A percentile compares a stretch with the other conserved stretches of the same genome.
Conservation (phyloP, 1,284 basidiomycete genomes). For the Moesziomyces sp. region DNA sequence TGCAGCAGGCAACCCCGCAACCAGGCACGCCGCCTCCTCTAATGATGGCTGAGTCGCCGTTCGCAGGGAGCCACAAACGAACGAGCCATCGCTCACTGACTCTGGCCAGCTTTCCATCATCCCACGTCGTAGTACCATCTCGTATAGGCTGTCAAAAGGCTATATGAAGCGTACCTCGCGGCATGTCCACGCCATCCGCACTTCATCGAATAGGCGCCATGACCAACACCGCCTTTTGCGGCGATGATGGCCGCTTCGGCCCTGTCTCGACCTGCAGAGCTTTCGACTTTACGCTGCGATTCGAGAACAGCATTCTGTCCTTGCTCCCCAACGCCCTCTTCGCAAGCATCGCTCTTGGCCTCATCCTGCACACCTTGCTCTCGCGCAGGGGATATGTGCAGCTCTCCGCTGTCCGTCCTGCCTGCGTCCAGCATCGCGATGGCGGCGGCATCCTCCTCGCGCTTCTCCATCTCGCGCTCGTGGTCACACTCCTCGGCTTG, state of each 20-base stretch:
- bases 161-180: too few species aligned
- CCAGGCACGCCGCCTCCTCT: too few species aligned
- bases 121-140: too few species aligned
- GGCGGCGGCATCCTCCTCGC: constrained; percentile 8
- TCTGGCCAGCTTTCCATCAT: too few species aligned
- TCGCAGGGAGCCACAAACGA: too few species aligned
- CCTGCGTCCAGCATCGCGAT: constrained; percentile 12
- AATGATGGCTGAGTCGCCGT: too few species aligned
- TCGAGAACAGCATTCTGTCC: constrained; percentile 28
- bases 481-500: constrained; percentile 4
- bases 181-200: too few species aligned
- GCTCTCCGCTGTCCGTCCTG: neutral
- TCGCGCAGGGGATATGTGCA: constrained; percentile 6
- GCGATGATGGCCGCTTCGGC: constrained; percentile 14
- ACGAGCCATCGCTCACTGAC: too few species aligned
- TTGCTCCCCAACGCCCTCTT: constrained; percentile 24
- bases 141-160: too few species aligned
- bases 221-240: constrained; percentile 6
- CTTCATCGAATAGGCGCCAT: neutral
- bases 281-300: constrained; percentile 41
- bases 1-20: too few species aligned
- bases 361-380: constrained; percentile 7
- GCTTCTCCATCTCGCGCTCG: constrained; percentile 5
- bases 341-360: constrained; percentile 5
- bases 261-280: constrained; percentile 32